Base-by-base conservation (phyloP, 1,139 yeast species). In the Debaryomyces subglobosus region DNA sequence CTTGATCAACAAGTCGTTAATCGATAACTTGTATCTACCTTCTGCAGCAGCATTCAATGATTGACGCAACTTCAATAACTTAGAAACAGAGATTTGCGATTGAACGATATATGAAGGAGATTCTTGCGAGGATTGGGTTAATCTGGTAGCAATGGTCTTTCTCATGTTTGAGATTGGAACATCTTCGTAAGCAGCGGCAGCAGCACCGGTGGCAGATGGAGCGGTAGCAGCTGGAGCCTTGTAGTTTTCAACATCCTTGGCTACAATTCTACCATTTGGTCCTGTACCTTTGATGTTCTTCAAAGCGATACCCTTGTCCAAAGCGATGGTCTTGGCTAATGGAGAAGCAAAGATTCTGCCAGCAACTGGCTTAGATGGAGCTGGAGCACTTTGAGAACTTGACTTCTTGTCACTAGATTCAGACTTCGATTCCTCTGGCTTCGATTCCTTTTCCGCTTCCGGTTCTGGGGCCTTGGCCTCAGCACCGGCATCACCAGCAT, bases 331-430 rank as follows among this genome's bases (percentile, higher is more conserved):
- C 79, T 92, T 92, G 56, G 99, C 99, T 58, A 88, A 78, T 51
- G 99, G 99, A 53, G 98, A 91, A 47, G 99, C 99, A 60, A 90
- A 69, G 69, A 94, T 86, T 72, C 97, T 84, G 57, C 79, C 87
- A 48, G 78, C 71, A 36, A 45, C 49, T 39, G 55, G 49, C 53
- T 67, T 62, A 20, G 64, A 58, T 16, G 64, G 56, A 30, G 65
- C 53, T 13, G 61, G 18, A 13, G 63, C 45, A 27, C 61, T 41
- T 25, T 64, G 46, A 34, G 61, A 38, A 9, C 61, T 44, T 38
- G 72, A 59, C 43, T 72, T 57, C 51, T 48, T 29, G 38, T 55
- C 61, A 48, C 62, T 57, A 50, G 60, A 54, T 48, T 64, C 62
- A 24, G 48, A 37, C 53, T 57, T 46, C 55, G 61, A 40, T 64